Evolutionary conservation across 1,284 basidiomycete genomes (phyloP).

Genomic region (Ganoderma sinense): DNA sequence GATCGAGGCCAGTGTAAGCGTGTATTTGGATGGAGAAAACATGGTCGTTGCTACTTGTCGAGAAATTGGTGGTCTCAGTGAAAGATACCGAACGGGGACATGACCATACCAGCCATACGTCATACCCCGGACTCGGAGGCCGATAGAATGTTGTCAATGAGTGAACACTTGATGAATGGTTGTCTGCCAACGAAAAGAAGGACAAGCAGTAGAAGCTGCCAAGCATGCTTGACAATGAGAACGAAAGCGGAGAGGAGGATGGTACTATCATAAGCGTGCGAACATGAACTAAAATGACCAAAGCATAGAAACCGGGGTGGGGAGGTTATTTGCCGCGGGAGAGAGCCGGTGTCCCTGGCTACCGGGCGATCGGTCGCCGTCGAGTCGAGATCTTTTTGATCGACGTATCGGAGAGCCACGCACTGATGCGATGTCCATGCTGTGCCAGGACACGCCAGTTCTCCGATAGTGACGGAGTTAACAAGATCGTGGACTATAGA

Average conservation of each 20-base stretch:
- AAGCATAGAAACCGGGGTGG: neutral
- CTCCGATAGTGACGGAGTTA: neutral
- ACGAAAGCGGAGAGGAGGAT: too few species aligned
- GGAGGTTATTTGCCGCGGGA: neutral
- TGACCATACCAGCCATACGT: neutral
- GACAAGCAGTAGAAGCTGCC: too few species aligned
- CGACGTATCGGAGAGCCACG: neutral
- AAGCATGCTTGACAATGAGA: too few species aligned
- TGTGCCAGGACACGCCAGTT: neutral
- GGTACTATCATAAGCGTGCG: neutral
- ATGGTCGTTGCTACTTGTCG: neutral
- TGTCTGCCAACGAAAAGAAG: neutral
- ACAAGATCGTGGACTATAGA: neutral
- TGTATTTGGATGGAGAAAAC: neutral
- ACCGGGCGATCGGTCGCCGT: neutral
- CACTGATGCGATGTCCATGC: neutral
- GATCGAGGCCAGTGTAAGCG: neutral
- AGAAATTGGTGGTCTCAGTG: neutral
- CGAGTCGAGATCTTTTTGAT: constrained; percentile 4
- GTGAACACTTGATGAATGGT: neutral
- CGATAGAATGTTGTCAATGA: neutral
- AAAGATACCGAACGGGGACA: neutral
- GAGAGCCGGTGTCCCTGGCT: neutral
- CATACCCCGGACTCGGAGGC: neutral
- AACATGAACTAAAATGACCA: neutral